Evolutionary conservation across 2,329 filamentous ascomycete genomes (phyloP).

Genomic region (Calonectria hawksworthii): DNA sequence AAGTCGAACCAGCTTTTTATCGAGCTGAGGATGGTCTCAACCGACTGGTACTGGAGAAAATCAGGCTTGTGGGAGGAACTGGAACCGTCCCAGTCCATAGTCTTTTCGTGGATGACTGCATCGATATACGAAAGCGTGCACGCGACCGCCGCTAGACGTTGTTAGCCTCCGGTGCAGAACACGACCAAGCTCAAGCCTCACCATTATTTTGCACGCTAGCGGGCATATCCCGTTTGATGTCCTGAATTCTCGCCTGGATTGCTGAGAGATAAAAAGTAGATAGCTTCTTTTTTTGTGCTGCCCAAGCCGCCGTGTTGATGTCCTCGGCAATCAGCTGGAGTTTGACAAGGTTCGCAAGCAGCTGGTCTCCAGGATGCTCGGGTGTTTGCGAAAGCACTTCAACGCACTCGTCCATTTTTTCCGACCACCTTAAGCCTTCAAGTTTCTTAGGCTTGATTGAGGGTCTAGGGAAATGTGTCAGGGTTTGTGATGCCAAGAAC

Average conservation of each 20-base stretch:
- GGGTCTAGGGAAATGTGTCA: too few species aligned
- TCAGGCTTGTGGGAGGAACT: not conserved
- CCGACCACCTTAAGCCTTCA: not conserved
- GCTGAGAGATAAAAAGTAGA: not conserved
- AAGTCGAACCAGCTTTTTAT: slow-evolving; percentile 1
- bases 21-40: not conserved
- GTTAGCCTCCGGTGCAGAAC: not conserved
- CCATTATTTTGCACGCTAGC: not conserved
- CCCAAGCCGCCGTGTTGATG: not conserved
- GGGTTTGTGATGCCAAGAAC: too few species aligned
- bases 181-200: not conserved
- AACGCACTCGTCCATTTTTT: not conserved
- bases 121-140: not conserved
- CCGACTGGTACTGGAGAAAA: not conserved
- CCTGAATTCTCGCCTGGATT: not conserved
- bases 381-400: not conserved
- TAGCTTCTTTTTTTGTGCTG: not conserved
- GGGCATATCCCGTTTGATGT: not conserved
- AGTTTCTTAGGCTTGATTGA: not conserved
- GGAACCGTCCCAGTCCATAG: not conserved
- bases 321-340: slow-evolving; percentile 1
- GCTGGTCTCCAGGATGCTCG: not conserved
- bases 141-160: not conserved
- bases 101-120: not conserved
- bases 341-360: not conserved